These are phyloP conservation scores for Sclerotinia glacialis DNA, from an alignment of 2,329 filamentous ascomycete species.

Conservation along the genomic window DNA sequence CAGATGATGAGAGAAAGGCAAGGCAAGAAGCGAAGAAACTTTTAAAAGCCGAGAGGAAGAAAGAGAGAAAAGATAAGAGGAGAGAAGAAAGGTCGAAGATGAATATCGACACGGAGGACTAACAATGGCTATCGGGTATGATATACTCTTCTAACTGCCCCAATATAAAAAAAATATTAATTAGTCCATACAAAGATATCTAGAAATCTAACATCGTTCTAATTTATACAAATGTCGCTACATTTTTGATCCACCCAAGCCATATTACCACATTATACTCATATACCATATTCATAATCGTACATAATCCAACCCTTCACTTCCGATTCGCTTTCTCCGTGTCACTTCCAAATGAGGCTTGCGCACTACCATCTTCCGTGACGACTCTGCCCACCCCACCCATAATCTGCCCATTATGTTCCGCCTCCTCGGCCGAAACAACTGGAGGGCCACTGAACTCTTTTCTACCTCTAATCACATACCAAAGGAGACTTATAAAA, in stretches of 20 bases:
- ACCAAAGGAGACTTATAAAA: slow-evolving; percentile 59
- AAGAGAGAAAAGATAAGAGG: slow-evolving; percentile 19
- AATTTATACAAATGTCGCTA: not conserved
- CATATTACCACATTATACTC: not conserved
- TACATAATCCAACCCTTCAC: not conserved
- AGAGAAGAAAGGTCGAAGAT: slow-evolving; percentile 19
- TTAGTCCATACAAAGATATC: not conserved
- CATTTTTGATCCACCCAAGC: not conserved
- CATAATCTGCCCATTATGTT: slow-evolving; percentile 32
- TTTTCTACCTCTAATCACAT: slow-evolving; percentile 60
- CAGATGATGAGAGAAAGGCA: slow-evolving; percentile 10
- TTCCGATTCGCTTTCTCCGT: slow-evolving; percentile 19
- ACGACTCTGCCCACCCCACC: slow-evolving; percentile 29
- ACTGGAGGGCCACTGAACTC: slow-evolving; percentile 58
- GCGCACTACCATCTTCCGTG: slow-evolving; percentile 24
- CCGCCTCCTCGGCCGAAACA: slow-evolving; percentile 29
- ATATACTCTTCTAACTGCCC: not conserved
- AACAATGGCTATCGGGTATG: not conserved
- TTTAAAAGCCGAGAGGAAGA: slow-evolving; percentile 18
- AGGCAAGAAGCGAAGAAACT: slow-evolving; percentile 18
- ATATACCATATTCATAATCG: not conserved
- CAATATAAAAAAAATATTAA: not conserved
- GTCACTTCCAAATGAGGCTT: slow-evolving; percentile 17
- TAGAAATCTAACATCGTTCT: not conserved
- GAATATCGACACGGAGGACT: slow-evolving; percentile 11